phyloP scores from a whole-genome alignment of 495 filamentous ascomycete genomes.

The Annulohypoxylon nitens region DNA sequence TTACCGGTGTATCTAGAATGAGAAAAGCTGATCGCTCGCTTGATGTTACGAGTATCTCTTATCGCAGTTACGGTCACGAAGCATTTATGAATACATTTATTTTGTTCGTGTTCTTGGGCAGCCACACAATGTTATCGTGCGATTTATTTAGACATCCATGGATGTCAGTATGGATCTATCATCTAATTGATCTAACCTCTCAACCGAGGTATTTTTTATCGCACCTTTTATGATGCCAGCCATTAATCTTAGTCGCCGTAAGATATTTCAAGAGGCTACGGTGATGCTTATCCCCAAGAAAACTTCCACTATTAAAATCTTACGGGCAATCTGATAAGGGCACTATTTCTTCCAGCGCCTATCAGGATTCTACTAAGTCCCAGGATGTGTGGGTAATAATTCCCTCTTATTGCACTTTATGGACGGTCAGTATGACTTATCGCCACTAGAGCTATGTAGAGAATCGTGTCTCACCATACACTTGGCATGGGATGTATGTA shows the following conservation, averaged over 20 bases:
- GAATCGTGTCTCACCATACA: constrained; percentile 3
- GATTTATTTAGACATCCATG: neutral
- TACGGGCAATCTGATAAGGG: neutral
- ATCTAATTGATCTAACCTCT: neutral
- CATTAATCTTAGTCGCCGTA: neutral
- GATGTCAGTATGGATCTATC: neutral
- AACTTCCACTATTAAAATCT: neutral
- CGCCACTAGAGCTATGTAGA: neutral
- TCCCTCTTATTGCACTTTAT: neutral
- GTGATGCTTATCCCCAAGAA: neutral
- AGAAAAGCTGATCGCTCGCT: constrained; percentile 31
- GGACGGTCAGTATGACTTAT: neutral
- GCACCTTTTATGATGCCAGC: neutral
- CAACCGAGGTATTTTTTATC: neutral
- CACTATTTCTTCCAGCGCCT: neutral
- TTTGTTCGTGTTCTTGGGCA: neutral
- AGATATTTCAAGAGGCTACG: neutral
- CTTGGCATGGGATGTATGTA: neutral
- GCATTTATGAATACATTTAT: constrained; percentile 5
- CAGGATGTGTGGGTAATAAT: neutral
- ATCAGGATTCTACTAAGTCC: neutral
- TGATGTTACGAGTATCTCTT: neutral
- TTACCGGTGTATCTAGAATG: constrained; percentile 27
- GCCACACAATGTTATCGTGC: neutral
- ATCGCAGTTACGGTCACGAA: neutral